Evolutionary conservation across 2,329 filamentous ascomycete genomes (phyloP), one percentile per base, ranked within the genome.

Genomic region (Phoma herbarum): DNA sequence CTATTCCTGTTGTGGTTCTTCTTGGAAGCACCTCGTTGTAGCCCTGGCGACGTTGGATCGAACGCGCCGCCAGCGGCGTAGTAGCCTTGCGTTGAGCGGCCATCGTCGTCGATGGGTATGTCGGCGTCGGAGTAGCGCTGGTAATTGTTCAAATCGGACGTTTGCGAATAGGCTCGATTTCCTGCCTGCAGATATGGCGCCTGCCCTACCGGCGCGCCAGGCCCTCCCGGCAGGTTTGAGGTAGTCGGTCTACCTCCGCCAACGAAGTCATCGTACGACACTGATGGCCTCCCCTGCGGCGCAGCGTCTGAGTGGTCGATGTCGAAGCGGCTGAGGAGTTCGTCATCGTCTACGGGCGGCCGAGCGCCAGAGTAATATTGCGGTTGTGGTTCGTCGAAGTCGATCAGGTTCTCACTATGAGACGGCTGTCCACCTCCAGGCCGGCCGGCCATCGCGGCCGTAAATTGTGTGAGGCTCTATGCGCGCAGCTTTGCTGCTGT

Each of bases 221-320:
- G 79, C 37, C 79, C 76, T 67, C 80, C 77, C 52, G 80, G 77
- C 66, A 82, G 64, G 61, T 73, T 77, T 72, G 81, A 63, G 9
- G 63, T 58, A 35, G 69, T 72, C 59, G 83, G 80, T 61, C 82
- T 82, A 63, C 82, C 81, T 48, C 83, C 88, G 64, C 94, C 94
- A 62, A 98, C 89, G 76, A 97, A 98, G 71, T 95, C 90, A 83
- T 97, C 94, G 79, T 97, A 97, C 58, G 93, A 96, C 51, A 94
- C 88, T 25, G 93, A 97, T 51, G 93, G 91, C 66, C 94, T 90
- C 57, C 87, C 80, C 61, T 86, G 85, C 45, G 84, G 81, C 67
- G 88, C 79, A 64, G 85, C 81, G 65, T 91, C 86, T 63, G 84
- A 81, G 65, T 87, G 83, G 71, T 91, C 84, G 73, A 90, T 87